Conservation (phyloP, 371 early-diverging fungal genomes). For the Mucor circinelloides region DNA sequence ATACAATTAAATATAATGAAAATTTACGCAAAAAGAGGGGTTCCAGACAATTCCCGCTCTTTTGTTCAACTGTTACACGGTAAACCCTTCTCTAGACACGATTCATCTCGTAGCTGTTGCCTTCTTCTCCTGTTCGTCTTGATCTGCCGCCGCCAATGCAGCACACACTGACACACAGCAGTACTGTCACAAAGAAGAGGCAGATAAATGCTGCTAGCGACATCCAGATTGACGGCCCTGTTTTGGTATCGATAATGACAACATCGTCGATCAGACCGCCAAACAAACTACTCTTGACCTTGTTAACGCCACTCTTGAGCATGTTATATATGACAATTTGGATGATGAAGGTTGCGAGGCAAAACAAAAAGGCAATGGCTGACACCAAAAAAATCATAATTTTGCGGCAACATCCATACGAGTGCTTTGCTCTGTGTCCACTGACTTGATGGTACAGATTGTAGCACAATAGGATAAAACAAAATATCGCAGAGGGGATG, state of each 20-base stretch:
- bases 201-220: conserved; percentile 21
- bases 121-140: background rate
- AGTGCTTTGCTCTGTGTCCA: background rate
- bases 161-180: conserved; percentile 17
- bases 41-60: background rate
- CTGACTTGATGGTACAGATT: conserved; percentile 4
- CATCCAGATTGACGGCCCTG: conserved; percentile 28
- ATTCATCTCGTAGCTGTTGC: background rate
- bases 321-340: conserved; percentile 12
- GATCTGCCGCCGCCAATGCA: background rate
- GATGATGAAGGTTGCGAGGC: conserved; percentile 14
- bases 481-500: conserved; percentile 19
- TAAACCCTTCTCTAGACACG: background rate
- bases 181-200: conserved; percentile 16
- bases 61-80: background rate
- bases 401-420: background rate
- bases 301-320: background rate
- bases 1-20: conserved; percentile 2
- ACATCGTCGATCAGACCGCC: conserved; percentile 8
- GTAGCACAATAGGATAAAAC: conserved; percentile 18
- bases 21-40: background rate
- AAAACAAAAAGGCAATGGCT: conserved; percentile 9
- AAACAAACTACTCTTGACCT: background rate
- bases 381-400: background rate
- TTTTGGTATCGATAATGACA: background rate